Evolutionary conservation across 306 rosid species (phyloP), one percentile per base, ranked within the genome.

Genomic region (Clitoria ternatea): DNA sequence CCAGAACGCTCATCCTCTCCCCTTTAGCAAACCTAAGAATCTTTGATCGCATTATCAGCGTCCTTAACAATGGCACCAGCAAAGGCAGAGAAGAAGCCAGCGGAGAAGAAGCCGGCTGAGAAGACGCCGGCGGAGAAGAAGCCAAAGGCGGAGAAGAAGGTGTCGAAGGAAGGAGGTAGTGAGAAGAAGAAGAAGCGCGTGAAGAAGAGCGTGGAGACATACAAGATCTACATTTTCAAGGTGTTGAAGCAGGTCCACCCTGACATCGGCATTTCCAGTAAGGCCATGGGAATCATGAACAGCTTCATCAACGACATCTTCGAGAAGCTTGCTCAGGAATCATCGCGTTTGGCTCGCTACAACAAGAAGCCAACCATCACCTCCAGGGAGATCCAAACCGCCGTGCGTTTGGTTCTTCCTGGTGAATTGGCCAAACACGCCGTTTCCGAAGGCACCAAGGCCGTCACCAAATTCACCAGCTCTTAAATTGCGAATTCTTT

Each of bases 251-350:
- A 90, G 77, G 93, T 90, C 0, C 96, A 90, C 30, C 96, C 92
- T 0, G 92, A 90, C 44, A 87, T 90, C 6, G 92, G 96, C 4
- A 87, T 90, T 57, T 90, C 96, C 2, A 85, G 92, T 82, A 90
- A 90, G 68, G 96, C 92, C 8, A 90, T 90, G 93, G 93, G 96
- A 0, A 90, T 90, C 13, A 90, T 90, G 96, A 90, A 90, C 68
- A 85, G 89, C 44, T 90, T 90, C 50, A 90, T 90, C 67, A 90
- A 87, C 26, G 93, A 87, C 4, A 90, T 90, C 11, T 90, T 90
- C 40, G 96, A 90, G 88, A 87, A 90, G 65, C 88, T 90, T 1
- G 96, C 92, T 0, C 96, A 90, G 77, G 92, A 90, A 52, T 7
- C 92, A 0, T 85, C 96, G 0, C 73, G 89, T 7, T 62, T 90